Conservation (phyloP, 306 rosid species). For the Sophora flavescens region DNA sequence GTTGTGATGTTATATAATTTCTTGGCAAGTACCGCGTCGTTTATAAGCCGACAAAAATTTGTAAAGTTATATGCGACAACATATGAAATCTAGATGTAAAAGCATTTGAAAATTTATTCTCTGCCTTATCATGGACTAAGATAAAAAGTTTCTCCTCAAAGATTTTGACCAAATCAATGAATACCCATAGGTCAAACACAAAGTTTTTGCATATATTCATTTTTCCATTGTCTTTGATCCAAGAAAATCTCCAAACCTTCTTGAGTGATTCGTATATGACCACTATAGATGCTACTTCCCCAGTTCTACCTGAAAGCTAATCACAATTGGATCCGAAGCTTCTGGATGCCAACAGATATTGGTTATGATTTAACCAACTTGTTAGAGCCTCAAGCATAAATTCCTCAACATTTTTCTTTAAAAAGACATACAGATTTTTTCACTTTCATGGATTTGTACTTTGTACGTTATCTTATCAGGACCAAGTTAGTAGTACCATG, state of each 20-base stretch:
- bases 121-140: neutral
- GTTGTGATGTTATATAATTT: no score
- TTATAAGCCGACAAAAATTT: neutral
- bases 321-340: neutral
- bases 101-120: neutral
- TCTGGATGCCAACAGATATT: slow-evolving; percentile 10
- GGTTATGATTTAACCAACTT: slow-evolving; percentile 31
- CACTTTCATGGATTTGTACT: slow-evolving; percentile 35
- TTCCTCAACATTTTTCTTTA: slow-evolving; percentile 35
- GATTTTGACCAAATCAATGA: neutral
- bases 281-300: slow-evolving; percentile 36
- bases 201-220: slow-evolving; percentile 50
- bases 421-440: neutral
- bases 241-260: slow-evolving; percentile 18
- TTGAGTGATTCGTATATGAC: neutral
- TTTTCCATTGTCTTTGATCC: slow-evolving; percentile 18
- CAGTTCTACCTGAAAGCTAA: slow-evolving; percentile 27
- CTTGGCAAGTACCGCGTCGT: no score
- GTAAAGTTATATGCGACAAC: neutral
- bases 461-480: slow-evolving; percentile 45
- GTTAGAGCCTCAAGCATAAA: slow-evolving; percentile 49
- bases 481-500: slow-evolving; percentile 46
- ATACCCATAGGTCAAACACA: slow-evolving; percentile 32
- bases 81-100: neutral
- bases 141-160: neutral